Evolutionary conservation across 192 early-diverging fungal species (phyloP).

Genomic region (Linnemannia elongata): DNA sequence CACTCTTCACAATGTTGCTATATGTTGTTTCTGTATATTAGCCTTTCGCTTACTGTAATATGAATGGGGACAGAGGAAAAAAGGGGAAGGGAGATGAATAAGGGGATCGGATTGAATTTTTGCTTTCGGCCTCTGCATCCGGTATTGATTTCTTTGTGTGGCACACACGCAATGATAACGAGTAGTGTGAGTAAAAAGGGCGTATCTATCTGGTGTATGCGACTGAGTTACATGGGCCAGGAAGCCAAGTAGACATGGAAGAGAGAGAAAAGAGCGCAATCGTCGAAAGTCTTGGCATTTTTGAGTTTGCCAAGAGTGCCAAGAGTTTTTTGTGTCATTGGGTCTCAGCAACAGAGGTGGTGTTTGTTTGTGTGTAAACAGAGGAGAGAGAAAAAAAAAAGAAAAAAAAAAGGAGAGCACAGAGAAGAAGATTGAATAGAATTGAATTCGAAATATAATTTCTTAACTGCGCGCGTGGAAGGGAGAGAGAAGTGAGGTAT

Average conservation of each 20-base stretch:
- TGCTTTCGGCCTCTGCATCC: constrained; percentile 1
- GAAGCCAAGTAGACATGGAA: constrained; percentile 4
- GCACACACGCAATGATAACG: background rate
- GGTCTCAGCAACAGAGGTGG: background rate
- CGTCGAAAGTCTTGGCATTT: constrained; percentile 54
- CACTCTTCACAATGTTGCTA: background rate
- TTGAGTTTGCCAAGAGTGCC: constrained; percentile 54
- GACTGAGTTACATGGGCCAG: background rate
- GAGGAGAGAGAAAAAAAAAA: background rate
- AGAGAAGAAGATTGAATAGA: background rate
- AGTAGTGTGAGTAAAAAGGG: background rate
- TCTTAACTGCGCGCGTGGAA: background rate
- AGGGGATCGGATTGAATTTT: background rate
- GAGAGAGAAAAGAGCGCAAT: constrained; percentile 3
- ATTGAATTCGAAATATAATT: background rate
- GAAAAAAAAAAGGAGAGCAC: constrained; percentile 16
- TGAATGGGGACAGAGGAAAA: background rate
- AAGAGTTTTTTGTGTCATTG: constrained; percentile 28
- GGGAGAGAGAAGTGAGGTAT: background rate
- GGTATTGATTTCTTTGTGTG: background rate
- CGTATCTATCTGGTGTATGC: background rate
- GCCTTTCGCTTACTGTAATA: background rate
- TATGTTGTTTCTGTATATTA: background rate
- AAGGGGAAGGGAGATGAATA: background rate
- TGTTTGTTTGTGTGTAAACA: background rate